Conservation (phyloP, 108 stramenopile species). For the Conticribra weissflogii region DNA sequence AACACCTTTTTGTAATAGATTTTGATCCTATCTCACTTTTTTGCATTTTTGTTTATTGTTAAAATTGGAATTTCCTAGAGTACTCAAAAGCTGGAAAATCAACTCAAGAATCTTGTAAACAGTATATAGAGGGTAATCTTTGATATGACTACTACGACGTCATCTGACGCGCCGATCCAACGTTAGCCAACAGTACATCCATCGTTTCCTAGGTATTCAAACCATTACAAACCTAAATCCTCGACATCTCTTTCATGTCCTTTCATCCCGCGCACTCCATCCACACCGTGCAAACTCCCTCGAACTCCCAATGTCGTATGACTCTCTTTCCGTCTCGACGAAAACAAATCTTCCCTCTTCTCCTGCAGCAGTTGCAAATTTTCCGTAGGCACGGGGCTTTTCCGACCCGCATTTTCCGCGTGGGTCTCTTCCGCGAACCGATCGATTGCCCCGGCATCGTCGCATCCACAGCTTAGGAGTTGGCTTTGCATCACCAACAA, state of each 20-base stretch:
- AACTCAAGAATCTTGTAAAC: no score
- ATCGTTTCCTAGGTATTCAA: no score
- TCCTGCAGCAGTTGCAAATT: neutral
- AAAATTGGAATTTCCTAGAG: no score
- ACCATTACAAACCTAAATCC: neutral
- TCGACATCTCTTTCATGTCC: neutral
- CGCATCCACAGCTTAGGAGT: conserved; percentile 38
- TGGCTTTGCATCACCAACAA: conserved; percentile 30
- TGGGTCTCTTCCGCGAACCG: conserved; percentile 15
- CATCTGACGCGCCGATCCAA: no score
- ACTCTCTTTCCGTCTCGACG: conserved; percentile 11
- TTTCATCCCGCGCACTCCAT: conserved; percentile 1
- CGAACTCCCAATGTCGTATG: conserved; percentile 21
- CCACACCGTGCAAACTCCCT: conserved; percentile 3
- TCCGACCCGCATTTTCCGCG: neutral
- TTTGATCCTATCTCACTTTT: no score
- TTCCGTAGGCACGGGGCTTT: conserved; percentile 14
- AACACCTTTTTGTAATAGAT: no score
- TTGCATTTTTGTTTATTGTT: no score
- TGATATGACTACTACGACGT: no score
- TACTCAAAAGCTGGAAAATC: no score
- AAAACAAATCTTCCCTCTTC: neutral
- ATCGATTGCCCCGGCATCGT: no score
- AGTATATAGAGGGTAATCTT: no score
- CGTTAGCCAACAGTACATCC: no score